Evolutionary conservation across 2,329 filamentous ascomycete genomes (phyloP), one percentile per base, ranked within the genome.

Genomic region (Biscogniauxia mediterranea): DNA sequence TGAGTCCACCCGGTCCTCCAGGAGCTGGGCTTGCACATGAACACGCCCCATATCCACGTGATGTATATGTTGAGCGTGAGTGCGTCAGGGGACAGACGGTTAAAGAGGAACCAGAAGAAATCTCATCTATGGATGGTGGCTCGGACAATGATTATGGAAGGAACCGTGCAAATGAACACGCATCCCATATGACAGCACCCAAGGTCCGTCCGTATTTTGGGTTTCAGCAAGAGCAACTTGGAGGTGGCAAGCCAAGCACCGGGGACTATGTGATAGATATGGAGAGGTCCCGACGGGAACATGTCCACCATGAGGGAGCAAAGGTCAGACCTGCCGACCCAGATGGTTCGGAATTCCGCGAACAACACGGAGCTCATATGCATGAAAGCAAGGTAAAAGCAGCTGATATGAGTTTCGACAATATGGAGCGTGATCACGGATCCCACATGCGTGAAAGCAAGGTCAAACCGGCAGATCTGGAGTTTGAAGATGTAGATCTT

Each of bases 51-150:
- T 53, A 68, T 19, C 65, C 68, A 9, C 63, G 56, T 9, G 64
- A 69, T 21, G 57, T 64, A 9, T 71, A 70, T 55, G 53, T 56
- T 11, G 75, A 78, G 57, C 73, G 73, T 53, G 74, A 76, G 25
- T 75, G 75, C 61, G 71, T 76, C 56, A 73, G 75, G 68, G 75
- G 75, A 19, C 78, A 76, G 67, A 72, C 72, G 1, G 69, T 78
- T 26, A 67, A 68, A 28, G 75, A 79, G 59, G 75, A 76, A 58
- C 69, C 61, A 26, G 74, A 72, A 54, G 67, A 69, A 3, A 15
- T 52, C 13, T 66, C 67, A 21, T 66, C 64, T 1, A 56, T 61
- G 13, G 61, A 66, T 9, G 61, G 62, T 19, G 64, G 54, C 25
- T 66, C 63, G 38, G 61, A 67, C 17, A 55, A 62, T 17, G 64